phyloP scores from a whole-genome alignment of 768 basidiomycete genomes.

The Mycena vulgaris region DNA sequence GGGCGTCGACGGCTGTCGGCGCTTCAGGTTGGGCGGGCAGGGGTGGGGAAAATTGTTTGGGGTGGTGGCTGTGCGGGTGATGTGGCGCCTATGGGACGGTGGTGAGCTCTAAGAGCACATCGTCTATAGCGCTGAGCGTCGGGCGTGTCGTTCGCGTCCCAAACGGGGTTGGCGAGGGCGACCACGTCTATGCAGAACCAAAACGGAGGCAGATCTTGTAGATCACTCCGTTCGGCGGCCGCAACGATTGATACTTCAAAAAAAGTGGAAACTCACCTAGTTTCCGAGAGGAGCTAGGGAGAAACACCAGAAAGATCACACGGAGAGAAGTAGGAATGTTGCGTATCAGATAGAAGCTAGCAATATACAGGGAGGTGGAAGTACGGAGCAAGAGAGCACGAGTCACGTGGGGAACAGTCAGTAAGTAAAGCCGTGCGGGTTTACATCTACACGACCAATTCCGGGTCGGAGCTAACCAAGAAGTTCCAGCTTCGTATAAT shows the following conservation, averaged over 20 bases:
- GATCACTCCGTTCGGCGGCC: not conserved
- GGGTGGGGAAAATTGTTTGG: not conserved
- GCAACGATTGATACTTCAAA: not conserved
- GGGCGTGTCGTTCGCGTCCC: not conserved
- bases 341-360: too few species aligned
- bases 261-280: too few species aligned
- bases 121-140: not conserved
- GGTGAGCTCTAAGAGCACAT: too few species aligned
- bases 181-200: not conserved
- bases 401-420: too few species aligned
- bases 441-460: slow-evolving; percentile 3
- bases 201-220: slow-evolving; percentile 1
- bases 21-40: not conserved
- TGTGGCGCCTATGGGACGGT: not conserved
- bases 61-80: not conserved
- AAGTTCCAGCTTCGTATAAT: slow-evolving; percentile 1
- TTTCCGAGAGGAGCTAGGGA: too few species aligned
- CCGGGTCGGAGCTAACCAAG: not conserved
- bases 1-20: too few species aligned
- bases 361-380: too few species aligned
- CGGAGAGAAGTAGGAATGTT: too few species aligned
- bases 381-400: too few species aligned
- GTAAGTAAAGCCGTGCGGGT: too few species aligned
- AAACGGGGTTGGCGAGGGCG: too few species aligned
- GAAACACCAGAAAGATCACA: too few species aligned